These are phyloP conservation scores for Candida sp. DNA, from an alignment of 1,139 yeast genomes.

Conservation along the genomic window DNA sequence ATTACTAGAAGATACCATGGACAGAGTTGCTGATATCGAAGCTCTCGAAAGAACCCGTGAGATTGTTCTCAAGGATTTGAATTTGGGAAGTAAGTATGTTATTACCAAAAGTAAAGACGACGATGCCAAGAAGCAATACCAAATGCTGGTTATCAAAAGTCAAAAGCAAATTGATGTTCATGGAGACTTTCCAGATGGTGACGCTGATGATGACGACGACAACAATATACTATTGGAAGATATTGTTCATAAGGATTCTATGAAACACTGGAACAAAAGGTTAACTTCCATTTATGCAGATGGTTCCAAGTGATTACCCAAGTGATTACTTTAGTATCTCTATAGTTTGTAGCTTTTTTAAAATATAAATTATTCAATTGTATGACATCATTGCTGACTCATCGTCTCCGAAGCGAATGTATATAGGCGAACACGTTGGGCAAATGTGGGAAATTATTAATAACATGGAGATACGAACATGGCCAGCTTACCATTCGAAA, in stretches of 20 bases:
- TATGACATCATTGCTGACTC: background rate
- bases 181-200: conserved; percentile 17
- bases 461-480: background rate
- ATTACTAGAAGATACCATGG: conserved; percentile 65
- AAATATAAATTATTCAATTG: too few relatives aligned
- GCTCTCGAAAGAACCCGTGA: conserved; percentile 80
- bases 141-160: conserved; percentile 14
- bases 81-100: conserved; percentile 46
- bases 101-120: conserved; percentile 12
- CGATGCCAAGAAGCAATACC: conserved; percentile 11
- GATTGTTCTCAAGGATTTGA: conserved; percentile 68
- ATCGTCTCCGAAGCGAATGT: background rate
- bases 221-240: conserved; percentile 37
- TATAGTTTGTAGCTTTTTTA: too few relatives aligned
- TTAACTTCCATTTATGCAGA: conserved; percentile 1
- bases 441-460: background rate
- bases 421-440: background rate
- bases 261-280: conserved; percentile 46
- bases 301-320: too few relatives aligned
- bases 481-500: conserved; percentile 9
- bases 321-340: too few relatives aligned
- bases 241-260: conserved; percentile 31
- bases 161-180: conserved; percentile 17
- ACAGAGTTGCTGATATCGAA: conserved; percentile 73
- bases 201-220: conserved; percentile 31